phyloP scores from a whole-genome alignment of 208 protist species.

The Leishmania major region DNA sequence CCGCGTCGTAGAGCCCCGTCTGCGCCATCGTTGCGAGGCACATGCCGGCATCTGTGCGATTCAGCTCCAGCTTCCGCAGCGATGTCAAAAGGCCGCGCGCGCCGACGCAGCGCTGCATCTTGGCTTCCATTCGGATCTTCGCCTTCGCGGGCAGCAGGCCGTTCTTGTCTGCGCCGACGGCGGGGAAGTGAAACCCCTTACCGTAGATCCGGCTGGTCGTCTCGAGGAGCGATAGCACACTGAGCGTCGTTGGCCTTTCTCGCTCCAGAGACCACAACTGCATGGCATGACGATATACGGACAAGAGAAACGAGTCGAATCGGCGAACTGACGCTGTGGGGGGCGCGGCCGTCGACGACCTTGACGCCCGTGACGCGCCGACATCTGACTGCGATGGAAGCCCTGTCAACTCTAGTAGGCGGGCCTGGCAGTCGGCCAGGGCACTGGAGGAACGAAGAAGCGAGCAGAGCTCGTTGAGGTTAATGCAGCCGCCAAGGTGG shows the following conservation, averaged over 20 bases:
- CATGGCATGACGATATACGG: slow-evolving; percentile 50
- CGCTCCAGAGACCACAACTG: slow-evolving; percentile 55
- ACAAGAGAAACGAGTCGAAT: slow-evolving; percentile 33
- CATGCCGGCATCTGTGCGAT: slow-evolving; percentile 81
- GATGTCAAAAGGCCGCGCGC: slow-evolving; percentile 66
- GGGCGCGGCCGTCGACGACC: background rate
- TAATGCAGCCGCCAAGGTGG: slow-evolving; percentile 47
- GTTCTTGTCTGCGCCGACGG: slow-evolving; percentile 52
- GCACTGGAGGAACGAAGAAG: slow-evolving; percentile 62
- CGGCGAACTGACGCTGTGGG: background rate
- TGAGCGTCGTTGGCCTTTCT: slow-evolving; percentile 39
- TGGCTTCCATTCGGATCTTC: slow-evolving; percentile 87
- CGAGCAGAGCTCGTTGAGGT: slow-evolving; percentile 67
- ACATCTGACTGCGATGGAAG: background rate
- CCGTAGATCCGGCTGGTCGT: slow-evolving; percentile 64
- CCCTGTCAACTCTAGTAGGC: slow-evolving; percentile 14
- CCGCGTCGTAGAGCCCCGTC: slow-evolving; percentile 80
- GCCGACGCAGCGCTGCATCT: slow-evolving; percentile 76
- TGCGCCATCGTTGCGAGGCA: slow-evolving; percentile 69
- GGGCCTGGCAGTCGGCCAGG: slow-evolving; percentile 37
- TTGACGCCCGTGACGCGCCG: background rate
- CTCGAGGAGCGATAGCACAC: slow-evolving; percentile 66
- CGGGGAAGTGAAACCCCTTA: slow-evolving; percentile 58
- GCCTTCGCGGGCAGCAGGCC: slow-evolving; percentile 79
- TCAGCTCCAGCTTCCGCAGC: slow-evolving; percentile 57